Evolutionary conservation across 75 land plant genomes (phyloP), one percentile per base, ranked within the genome.

Genomic region (Selaginella moellendorffii): DNA sequence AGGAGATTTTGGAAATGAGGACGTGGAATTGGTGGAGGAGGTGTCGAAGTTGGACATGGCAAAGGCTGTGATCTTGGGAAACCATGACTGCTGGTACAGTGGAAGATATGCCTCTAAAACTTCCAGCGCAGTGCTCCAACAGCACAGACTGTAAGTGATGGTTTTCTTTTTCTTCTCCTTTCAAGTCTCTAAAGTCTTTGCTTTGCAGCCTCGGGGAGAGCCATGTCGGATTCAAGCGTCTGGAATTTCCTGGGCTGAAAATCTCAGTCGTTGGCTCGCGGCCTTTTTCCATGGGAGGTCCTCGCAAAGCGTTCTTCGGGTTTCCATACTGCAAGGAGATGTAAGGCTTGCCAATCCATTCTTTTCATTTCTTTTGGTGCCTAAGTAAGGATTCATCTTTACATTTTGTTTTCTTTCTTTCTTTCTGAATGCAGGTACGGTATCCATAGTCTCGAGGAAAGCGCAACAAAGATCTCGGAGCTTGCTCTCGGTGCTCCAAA

Each of bases 1-100:
- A 90, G 97, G 97, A 66, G 97, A 90, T 65, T 84, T 81, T 82
- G 97, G 97, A 46, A 64, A 90, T 61, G 92, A 84, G 72, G 82
- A 90, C 70, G 83, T 87, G 71, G 85, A 87, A 51, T 70, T 90
- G 63, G 92, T 90, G 51, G 65, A 71, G 63, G 80, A 79, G 28
- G 72, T 90, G 61, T 67, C 82, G 24, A 64, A 71, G 51, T 80
- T 84, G 24, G 54, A 80, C 25, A 54, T 84, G 24, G 63, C 92
- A 52, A 90, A 90, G 73, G 93, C 82, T 65, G 87, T 72, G 63
- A 90, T 90, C 42, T 63, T 90, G 62, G 97, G 97, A 61, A 90
- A 90, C 52, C 97, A 87, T 76, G 97, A 90, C 67, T 61, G 81
- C 22, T 90, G 93, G 93, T 46, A 53, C 2, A n/a, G n/a, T n/a